Conservation (phyloP, 352 stramenopile genomes). For the Globisporangium yorkense region DNA sequence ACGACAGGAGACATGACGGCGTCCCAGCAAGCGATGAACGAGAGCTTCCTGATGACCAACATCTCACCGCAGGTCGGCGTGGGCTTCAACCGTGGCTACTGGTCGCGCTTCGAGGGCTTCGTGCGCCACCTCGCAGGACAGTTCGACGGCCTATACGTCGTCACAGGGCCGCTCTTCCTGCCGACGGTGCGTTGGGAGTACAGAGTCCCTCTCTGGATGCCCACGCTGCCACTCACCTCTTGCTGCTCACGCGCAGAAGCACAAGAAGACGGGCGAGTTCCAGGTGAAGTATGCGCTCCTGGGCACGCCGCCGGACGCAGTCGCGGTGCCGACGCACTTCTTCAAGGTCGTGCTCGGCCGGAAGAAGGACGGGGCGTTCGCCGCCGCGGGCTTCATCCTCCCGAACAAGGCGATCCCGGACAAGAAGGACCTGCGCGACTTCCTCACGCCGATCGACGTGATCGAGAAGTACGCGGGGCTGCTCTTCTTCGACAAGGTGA, state of each 20-base stretch:
- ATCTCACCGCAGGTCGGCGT: constrained; percentile 89
- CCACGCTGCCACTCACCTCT: neutral
- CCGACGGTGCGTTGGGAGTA: constrained; percentile 40
- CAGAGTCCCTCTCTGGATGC: neutral
- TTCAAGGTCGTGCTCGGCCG: constrained; percentile 92
- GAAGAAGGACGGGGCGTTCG: constrained; percentile 45
- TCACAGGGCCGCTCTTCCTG: constrained; percentile 93
- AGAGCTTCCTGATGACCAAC: constrained; percentile 96
- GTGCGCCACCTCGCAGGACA: constrained; percentile 74
- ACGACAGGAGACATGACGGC: constrained; percentile 78
- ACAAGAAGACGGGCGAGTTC: constrained; percentile 59
- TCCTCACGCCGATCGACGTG: constrained; percentile 86
- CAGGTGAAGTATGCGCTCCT: constrained; percentile 72
- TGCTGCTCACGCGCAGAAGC: constrained; percentile 33
- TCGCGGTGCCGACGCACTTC: constrained; percentile 95
- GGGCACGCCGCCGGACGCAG: constrained; percentile 77
- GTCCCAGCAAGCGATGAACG: constrained; percentile 80
- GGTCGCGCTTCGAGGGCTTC: constrained; percentile 83
- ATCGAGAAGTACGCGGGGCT: constrained; percentile 91
- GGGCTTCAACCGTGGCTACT: constrained; percentile 88
- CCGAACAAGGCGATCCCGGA: constrained; percentile 85
- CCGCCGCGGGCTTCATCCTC: constrained; percentile 91
- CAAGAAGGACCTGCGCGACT: constrained; percentile 76
- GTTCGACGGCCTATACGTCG: constrained; percentile 83
- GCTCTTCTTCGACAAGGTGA: constrained; percentile 91